phyloP scores from a whole-genome alignment of 2,329 filamentous ascomycete species.

The Nemania bipapillata region DNA sequence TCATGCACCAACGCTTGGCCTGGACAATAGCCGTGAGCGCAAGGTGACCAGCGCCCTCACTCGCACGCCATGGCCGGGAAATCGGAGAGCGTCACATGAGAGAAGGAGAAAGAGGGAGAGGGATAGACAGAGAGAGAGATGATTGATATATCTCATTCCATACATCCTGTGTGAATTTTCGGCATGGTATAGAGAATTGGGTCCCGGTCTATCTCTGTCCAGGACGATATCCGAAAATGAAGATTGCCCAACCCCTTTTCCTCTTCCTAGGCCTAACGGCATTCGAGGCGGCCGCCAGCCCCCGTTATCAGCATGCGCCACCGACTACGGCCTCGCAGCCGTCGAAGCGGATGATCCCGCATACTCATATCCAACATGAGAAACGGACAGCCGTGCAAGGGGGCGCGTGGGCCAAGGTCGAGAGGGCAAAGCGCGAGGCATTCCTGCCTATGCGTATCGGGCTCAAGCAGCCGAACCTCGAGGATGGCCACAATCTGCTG shows the following conservation, averaged over 20 bases:
- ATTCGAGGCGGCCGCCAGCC: conserved; percentile 37
- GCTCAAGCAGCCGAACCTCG: conserved; percentile 45
- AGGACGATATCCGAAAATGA: conserved; percentile 37
- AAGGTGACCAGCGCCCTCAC: conserved; percentile 22
- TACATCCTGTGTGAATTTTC: conserved; percentile 8
- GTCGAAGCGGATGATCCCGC: conserved; percentile 40
- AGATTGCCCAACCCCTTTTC: conserved; percentile 33
- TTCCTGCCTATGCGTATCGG: conserved; percentile 47
- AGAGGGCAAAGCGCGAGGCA: conserved; percentile 41
- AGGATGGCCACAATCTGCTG: conserved; percentile 43
- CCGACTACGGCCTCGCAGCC: conserved; percentile 5
- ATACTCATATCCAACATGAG: conserved; percentile 45
- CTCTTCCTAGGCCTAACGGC: conserved; percentile 34
- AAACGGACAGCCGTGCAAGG: conserved; percentile 40
- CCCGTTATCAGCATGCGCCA: conserved; percentile 30
- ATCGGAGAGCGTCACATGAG: conserved; percentile 27
- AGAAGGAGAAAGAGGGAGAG: too few relatives aligned
- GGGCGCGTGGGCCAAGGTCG: conserved; percentile 41
- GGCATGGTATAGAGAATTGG: conserved; percentile 2
- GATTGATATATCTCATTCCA: conserved; percentile 16
- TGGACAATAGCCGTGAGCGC: conserved; percentile 36
- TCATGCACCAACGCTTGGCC: conserved; percentile 39
- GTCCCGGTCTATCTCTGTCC: conserved; percentile 12
- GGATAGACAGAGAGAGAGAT: too few relatives aligned
- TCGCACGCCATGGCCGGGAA: conserved; percentile 30